A percentile compares a stretch with the other conserved stretches of the same genome.
These are phyloP conservation scores for Schwanniomyces polymorphus DNA, from an alignment of 805 yeast species.

Conservation along the genomic window DNA sequence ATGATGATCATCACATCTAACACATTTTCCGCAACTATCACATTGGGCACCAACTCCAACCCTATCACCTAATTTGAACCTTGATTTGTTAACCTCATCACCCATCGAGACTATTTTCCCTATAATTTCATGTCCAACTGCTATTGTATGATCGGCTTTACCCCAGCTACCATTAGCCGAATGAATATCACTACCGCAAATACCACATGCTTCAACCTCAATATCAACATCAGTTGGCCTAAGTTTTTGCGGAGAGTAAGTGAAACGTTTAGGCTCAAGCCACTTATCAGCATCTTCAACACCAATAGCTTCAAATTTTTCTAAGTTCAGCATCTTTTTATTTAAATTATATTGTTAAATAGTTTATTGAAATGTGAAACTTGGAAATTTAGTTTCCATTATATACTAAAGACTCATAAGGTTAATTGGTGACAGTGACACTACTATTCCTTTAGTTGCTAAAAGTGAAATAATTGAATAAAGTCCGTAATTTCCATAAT, in stretches of 20 bases:
- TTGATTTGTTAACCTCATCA: constrained; percentile 21
- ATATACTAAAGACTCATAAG: too few relatives aligned
- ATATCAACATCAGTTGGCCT: too few relatives aligned
- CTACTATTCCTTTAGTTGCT: too few relatives aligned
- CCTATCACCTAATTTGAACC: constrained; percentile 43
- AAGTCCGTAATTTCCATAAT: too few relatives aligned
- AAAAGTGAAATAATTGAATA: too few relatives aligned
- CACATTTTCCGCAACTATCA: constrained; percentile 6
- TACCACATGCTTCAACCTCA: constrained; percentile 7
- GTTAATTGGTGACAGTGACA: too few relatives aligned
- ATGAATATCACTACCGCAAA: constrained; percentile 22
- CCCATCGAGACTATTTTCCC: constrained; percentile 28
- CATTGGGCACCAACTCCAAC: too few relatives aligned
- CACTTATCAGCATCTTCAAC: constrained; percentile 29
- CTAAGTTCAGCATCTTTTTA: neutral
- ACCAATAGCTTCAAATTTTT: constrained; percentile 35
- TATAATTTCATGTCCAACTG: constrained; percentile 25
- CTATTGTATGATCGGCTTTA: constrained; percentile 13
- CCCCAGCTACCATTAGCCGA: constrained; percentile 12
- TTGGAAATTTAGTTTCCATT: too few relatives aligned
- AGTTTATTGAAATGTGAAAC: too few relatives aligned
- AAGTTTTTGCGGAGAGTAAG: constrained; percentile 10
- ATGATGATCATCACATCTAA: constrained; percentile 3
- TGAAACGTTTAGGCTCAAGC: constrained; percentile 39
- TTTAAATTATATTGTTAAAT: too few relatives aligned